Percentiles rank a stretch among this genome's conserved stretches.
Evolutionary conservation across 495 filamentous ascomycete genomes (phyloP).

Genomic region (Hypoxylon cercidicola): DNA sequence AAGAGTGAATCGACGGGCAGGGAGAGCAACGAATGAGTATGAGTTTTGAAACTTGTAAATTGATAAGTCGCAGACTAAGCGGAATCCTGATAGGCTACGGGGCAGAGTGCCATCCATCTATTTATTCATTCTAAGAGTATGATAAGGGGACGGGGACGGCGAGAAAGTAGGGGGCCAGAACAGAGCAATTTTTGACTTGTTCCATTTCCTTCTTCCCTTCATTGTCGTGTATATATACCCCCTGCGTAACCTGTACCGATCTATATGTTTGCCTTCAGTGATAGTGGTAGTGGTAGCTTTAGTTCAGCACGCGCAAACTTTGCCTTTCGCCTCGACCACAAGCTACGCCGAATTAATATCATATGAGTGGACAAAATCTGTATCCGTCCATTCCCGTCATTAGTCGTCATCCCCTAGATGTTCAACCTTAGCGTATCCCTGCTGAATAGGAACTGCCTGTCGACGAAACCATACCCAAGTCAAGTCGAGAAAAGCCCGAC

Average conservation of each 20-base stretch:
- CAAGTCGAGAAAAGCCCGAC: conserved; percentile 22
- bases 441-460: conserved; percentile 4
- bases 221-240: neutral
- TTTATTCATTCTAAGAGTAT: conserved; percentile 12
- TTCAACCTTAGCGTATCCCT: conserved; percentile 16
- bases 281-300: neutral
- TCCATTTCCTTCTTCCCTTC: conserved; percentile 1
- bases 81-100: conserved; percentile 36
- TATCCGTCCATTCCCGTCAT: neutral
- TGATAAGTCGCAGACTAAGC: conserved; percentile 32
- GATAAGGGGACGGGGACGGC: conserved; percentile 1
- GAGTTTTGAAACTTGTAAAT: conserved; percentile 35
- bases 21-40: conserved; percentile 12
- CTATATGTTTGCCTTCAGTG: conserved; percentile 5
- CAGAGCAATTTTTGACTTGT: conserved; percentile 6
- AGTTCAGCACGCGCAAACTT: conserved; percentile 3
- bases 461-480: conserved; percentile 17
- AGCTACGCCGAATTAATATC: conserved; percentile 14
- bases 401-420: neutral
- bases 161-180: conserved; percentile 10
- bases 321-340: neutral
- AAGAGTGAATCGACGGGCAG: conserved; percentile 2
- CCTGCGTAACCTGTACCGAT: neutral
- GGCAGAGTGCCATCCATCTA: conserved; percentile 24
- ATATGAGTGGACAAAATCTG: neutral